Evolutionary conservation across 2,329 filamentous ascomycete genomes (phyloP).

Genomic region (Pseudocercospora macadamiae): DNA sequence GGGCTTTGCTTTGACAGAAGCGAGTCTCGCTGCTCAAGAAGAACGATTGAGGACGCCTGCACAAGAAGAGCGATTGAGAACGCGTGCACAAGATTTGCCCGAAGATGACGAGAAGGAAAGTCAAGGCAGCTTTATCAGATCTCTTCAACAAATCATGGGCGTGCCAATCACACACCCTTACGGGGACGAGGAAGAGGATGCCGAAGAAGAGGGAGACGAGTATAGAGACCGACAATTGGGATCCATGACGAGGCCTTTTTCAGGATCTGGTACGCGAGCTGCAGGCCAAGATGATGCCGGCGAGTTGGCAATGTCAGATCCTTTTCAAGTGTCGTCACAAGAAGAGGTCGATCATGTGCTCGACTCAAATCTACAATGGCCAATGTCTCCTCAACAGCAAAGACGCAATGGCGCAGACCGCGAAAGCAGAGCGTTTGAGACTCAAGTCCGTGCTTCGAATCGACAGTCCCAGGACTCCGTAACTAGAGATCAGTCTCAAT

Average conservation of each 20-base stretch:
- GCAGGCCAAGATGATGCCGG: background rate
- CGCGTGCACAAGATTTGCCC: constrained; percentile 34
- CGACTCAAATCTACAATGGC: constrained; percentile 17
- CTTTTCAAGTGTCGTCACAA: background rate
- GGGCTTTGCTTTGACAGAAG: constrained; percentile 33
- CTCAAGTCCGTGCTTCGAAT: constrained; percentile 1
- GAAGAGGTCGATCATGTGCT: background rate
- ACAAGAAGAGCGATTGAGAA: constrained; percentile 25
- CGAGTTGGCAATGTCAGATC: background rate
- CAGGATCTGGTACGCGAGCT: background rate
- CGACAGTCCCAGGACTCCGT: background rate
- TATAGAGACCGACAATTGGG: background rate
- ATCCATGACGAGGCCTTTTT: background rate
- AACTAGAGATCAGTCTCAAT: constrained; percentile 4
- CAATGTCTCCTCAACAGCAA: constrained; percentile 18
- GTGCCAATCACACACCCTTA: constrained; percentile 8
- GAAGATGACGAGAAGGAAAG: constrained; percentile 37
- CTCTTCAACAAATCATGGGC: constrained; percentile 26
- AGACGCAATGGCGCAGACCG: background rate
- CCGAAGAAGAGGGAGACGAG: background rate
- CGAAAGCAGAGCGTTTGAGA: constrained; percentile 2
- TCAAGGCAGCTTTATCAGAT: constrained; percentile 31
- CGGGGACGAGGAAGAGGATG: no score
- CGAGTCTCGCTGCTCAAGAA: constrained; percentile 39
- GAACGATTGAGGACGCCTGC: constrained; percentile 32